Evolutionary conservation across 2,329 filamentous ascomycete genomes (phyloP).

Genomic region (Fusarium avenaceum): DNA sequence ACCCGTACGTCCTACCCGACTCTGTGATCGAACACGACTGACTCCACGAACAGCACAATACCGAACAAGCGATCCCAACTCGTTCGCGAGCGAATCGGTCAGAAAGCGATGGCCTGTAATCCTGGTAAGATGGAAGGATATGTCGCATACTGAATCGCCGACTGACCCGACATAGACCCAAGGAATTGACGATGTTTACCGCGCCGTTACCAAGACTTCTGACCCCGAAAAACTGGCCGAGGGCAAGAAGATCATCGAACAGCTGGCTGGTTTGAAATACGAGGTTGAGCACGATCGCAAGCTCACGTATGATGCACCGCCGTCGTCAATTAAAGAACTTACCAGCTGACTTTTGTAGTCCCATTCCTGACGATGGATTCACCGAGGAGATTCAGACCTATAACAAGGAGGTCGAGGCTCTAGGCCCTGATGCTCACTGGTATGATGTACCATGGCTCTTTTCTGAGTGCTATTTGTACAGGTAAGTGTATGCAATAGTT

Average conservation of each 20-base stretch:
- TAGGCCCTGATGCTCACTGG: slow-evolving; percentile 80
- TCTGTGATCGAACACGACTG: slow-evolving; percentile 18
- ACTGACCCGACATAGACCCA: slow-evolving; percentile 73
- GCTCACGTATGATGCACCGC: slow-evolving; percentile 71
- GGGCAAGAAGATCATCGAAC: slow-evolving; percentile 86
- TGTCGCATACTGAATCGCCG: neutral
- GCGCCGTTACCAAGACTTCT: slow-evolving; percentile 70
- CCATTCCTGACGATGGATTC: slow-evolving; percentile 81
- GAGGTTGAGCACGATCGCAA: slow-evolving; percentile 91
- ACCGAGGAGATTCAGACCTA: slow-evolving; percentile 85
- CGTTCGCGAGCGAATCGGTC: slow-evolving; percentile 89
- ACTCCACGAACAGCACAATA: slow-evolving; percentile 72
- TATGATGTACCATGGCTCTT: slow-evolving; percentile 90
- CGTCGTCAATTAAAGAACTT: too few relatives aligned
- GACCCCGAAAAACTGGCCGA: slow-evolving; percentile 78
- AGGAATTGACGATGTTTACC: slow-evolving; percentile 94
- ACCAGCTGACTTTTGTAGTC: slow-evolving; percentile 61
- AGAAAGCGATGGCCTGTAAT: slow-evolving; percentile 94
- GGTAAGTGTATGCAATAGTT: slow-evolving; percentile 59
- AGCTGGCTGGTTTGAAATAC: slow-evolving; percentile 88
- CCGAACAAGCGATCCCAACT: slow-evolving; percentile 83
- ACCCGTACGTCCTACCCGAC: slow-evolving; percentile 67
- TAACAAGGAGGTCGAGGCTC: slow-evolving; percentile 84
- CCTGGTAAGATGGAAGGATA: slow-evolving; percentile 69
- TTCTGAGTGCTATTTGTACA: slow-evolving; percentile 93